phyloP scores from a whole-genome alignment of 805 yeast genomes.

The Kregervanrija delftensis region DNA sequence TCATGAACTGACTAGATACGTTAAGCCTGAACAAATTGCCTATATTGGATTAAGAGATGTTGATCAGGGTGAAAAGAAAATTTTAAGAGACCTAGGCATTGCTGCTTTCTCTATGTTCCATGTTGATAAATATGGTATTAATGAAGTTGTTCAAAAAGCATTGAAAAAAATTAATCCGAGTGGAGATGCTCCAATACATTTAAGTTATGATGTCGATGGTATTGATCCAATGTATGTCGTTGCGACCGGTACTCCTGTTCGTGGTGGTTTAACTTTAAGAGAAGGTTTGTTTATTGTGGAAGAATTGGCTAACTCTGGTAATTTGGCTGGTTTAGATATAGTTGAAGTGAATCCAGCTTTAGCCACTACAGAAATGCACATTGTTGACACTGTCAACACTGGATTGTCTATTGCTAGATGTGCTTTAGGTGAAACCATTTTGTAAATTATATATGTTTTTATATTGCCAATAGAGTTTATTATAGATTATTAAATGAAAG shows the following conservation, averaged over 20 bases:
- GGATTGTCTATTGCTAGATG: slow-evolving; percentile 90
- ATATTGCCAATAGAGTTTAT: no score
- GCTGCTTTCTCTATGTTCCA: slow-evolving; percentile 94
- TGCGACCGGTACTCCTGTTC: slow-evolving; percentile 96
- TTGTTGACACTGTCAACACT: slow-evolving; percentile 78
- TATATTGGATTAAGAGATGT: slow-evolving; percentile 94
- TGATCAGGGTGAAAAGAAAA: slow-evolving; percentile 76
- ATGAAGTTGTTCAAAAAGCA: slow-evolving; percentile 88
- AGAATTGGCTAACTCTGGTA: slow-evolving; percentile 87
- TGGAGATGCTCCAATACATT: slow-evolving; percentile 66
- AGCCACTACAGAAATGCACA: slow-evolving; percentile 69
- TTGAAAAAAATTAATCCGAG: slow-evolving; percentile 69
- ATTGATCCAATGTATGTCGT: slow-evolving; percentile 92
- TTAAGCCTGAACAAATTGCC: slow-evolving; percentile 67
- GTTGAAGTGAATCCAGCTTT: slow-evolving; percentile 91
- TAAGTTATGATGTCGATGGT: slow-evolving; percentile 95
- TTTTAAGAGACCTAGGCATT: slow-evolving; percentile 63
- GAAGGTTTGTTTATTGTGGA: slow-evolving; percentile 92
- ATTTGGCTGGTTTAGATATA: slow-evolving; percentile 78
- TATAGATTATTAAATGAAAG: no score
- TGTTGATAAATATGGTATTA: slow-evolving; percentile 89
- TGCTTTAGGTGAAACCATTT: slow-evolving; percentile 86
- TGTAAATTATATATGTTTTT: slow-evolving; percentile 28
- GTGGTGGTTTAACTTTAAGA: slow-evolving; percentile 91
- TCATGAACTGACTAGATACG: slow-evolving; percentile 43